A percentile compares a stretch with the other conserved stretches of the same genome.
phyloP scores from a whole-genome alignment of 345 rosid genomes.

The Eucalyptus virginea region DNA sequence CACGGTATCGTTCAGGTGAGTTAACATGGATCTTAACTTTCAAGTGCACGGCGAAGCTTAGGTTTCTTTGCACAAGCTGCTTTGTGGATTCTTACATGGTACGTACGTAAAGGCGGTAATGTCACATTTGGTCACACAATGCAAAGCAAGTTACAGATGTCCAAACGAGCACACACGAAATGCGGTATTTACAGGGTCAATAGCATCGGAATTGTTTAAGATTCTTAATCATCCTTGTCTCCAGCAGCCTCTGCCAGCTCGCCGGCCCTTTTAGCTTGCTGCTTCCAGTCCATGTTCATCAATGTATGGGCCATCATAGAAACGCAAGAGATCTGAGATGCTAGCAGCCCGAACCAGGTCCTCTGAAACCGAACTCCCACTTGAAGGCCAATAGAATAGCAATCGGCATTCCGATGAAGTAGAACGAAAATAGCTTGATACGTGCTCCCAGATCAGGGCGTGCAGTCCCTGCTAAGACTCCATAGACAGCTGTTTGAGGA shows the following conservation, averaged over 20 bases:
- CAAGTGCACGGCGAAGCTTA: neutral
- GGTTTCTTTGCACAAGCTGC: neutral
- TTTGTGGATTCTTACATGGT: neutral
- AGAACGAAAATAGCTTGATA: conserved; percentile 14
- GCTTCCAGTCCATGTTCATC: conserved; percentile 15
- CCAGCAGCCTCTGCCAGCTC: conserved; percentile 1
- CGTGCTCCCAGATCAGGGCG: conserved; percentile 2
- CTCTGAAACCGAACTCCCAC: neutral
- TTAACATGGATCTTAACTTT: neutral
- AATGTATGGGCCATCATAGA: conserved; percentile 14
- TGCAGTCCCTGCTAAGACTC: conserved; percentile 12
- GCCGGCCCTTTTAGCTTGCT: conserved; percentile 8
- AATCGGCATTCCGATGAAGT: conserved; percentile 15
- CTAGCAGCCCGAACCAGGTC: neutral
- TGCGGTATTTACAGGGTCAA: too few species aligned
- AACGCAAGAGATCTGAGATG: conserved; percentile 18
- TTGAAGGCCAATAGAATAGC: neutral
- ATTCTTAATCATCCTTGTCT: neutral
- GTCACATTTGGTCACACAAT: neutral
- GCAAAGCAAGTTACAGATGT: neutral
- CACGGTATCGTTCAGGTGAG: neutral
- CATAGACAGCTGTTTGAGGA: conserved; percentile 23
- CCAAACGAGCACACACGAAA: neutral
- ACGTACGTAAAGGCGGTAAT: neutral
- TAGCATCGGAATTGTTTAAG: neutral